Percentiles rank a stretch among this genome's conserved stretches.
Conservation (phyloP, 306 rosid genomes). For the Malus orientalis region DNA sequence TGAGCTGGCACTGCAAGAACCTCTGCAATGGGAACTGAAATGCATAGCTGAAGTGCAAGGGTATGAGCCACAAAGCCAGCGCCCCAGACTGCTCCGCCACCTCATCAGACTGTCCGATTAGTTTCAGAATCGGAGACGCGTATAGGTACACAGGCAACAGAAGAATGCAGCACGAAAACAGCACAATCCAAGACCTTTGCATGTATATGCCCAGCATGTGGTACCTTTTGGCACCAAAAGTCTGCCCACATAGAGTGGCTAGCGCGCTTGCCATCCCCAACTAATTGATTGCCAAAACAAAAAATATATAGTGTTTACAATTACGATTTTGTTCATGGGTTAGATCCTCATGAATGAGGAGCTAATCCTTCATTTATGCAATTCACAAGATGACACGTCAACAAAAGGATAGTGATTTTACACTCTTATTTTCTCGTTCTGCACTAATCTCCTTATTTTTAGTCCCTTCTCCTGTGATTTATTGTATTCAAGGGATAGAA, state of each 20-base stretch:
- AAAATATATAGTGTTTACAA: neutral
- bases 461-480: no score
- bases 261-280: slow-evolving; percentile 42
- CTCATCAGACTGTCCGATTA: slow-evolving; percentile 24
- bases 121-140: slow-evolving; percentile 25
- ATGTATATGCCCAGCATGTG: slow-evolving; percentile 27
- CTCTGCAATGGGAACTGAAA: slow-evolving; percentile 25
- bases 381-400: no score
- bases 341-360: no score
- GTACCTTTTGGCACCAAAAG: slow-evolving; percentile 32
- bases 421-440: no score
- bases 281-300: neutral
- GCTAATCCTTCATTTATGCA: no score
- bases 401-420: no score
- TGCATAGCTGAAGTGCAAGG: slow-evolving; percentile 28
- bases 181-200: slow-evolving; percentile 36
- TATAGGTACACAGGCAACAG: slow-evolving; percentile 14
- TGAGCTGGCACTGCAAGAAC: slow-evolving; percentile 36
- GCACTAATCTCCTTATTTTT: no score
- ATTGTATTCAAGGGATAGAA: no score
- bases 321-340: no score
- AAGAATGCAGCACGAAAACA: slow-evolving; percentile 17
- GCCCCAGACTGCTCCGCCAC: slow-evolving; percentile 26
- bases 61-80: slow-evolving; percentile 24
- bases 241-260: slow-evolving; percentile 39